Conservation (phyloP, 257 asterid species). For the Thymus mandschuricus region DNA sequence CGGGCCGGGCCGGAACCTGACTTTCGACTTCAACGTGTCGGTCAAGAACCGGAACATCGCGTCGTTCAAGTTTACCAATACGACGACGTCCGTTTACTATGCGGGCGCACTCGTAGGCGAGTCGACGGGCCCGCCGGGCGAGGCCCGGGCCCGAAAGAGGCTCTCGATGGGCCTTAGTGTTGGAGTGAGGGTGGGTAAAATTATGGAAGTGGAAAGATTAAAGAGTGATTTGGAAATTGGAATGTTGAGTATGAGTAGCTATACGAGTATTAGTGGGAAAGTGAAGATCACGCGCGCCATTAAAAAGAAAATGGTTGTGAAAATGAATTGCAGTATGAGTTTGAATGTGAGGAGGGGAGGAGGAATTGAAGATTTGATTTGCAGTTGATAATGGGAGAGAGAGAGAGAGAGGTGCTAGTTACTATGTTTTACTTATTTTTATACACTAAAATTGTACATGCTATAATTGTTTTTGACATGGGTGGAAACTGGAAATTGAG, state of each 20-base stretch:
- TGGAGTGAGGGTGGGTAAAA: constrained; percentile 38
- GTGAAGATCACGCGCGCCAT: constrained; percentile 42
- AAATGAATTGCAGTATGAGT: constrained; percentile 51
- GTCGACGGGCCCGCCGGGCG: constrained; percentile 32
- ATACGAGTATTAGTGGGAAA: constrained; percentile 45
- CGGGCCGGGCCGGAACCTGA: constrained; percentile 34
- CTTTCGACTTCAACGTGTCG: constrained; percentile 35
- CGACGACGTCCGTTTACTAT: constrained; percentile 38
- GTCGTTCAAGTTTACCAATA: constrained; percentile 39
- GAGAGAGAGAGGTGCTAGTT: no score
- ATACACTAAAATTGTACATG: no score
- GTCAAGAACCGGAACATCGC: constrained; percentile 53
- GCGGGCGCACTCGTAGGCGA: constrained; percentile 42
- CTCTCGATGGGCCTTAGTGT: constrained; percentile 26
- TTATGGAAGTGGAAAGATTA: constrained; percentile 25
- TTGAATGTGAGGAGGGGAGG: constrained; percentile 35
- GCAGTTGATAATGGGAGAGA: neutral
- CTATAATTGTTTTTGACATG: no score
- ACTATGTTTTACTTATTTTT: no score
- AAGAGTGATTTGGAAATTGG: constrained; percentile 35
- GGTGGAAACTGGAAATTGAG: neutral
- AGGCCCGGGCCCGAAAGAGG: constrained; percentile 46
- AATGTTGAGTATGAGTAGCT: constrained; percentile 36
- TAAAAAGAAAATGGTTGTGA: constrained; percentile 40
- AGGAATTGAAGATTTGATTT: constrained; percentile 18